These are phyloP conservation scores for Medicago truncatula DNA, from an alignment of 306 rosid genomes.

Conservation along the genomic window DNA sequence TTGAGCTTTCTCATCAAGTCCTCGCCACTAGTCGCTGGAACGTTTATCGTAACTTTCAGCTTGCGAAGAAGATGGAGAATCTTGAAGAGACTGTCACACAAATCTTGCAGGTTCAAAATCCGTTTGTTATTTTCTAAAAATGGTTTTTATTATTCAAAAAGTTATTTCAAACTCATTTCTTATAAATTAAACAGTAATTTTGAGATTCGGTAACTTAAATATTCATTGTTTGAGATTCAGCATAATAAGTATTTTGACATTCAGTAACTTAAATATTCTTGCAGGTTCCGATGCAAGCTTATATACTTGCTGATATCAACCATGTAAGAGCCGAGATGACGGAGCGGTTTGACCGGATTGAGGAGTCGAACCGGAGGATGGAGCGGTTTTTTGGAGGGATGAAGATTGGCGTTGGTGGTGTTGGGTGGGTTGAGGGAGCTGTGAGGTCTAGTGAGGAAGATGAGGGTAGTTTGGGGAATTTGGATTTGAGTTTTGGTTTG, in stretches of 20 bases:
- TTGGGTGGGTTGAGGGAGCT: constrained; percentile 80
- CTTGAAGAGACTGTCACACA: constrained; percentile 63
- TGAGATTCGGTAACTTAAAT: no score
- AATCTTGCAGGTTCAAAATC: constrained; percentile 50
- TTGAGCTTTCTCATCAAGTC: constrained; percentile 67
- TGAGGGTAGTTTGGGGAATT: constrained; percentile 50
- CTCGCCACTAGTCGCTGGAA: constrained; percentile 68
- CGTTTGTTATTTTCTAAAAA: no score
- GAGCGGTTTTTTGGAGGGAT: constrained; percentile 61
- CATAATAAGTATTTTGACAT: no score
- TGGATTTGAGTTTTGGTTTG: constrained; percentile 53
- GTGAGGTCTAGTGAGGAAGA: constrained; percentile 67
- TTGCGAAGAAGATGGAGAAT: constrained; percentile 71
- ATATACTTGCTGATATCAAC: constrained; percentile 76
- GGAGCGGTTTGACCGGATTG: constrained; percentile 74
- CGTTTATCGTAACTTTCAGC: constrained; percentile 69
- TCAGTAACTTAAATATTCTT: constrained; percentile 37
- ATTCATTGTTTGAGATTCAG: no score
- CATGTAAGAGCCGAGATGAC: constrained; percentile 52
- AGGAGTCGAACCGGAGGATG: constrained; percentile 49
- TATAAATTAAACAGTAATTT: no score
- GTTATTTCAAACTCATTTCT: no score
- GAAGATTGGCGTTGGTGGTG: constrained; percentile 65
- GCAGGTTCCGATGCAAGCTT: constrained; percentile 60
- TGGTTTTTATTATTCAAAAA: no score